Percentiles rank a stretch among this genome's conserved stretches.
Conservation (phyloP, 306 rosid genomes). For the Hippophae gyantsensis region DNA sequence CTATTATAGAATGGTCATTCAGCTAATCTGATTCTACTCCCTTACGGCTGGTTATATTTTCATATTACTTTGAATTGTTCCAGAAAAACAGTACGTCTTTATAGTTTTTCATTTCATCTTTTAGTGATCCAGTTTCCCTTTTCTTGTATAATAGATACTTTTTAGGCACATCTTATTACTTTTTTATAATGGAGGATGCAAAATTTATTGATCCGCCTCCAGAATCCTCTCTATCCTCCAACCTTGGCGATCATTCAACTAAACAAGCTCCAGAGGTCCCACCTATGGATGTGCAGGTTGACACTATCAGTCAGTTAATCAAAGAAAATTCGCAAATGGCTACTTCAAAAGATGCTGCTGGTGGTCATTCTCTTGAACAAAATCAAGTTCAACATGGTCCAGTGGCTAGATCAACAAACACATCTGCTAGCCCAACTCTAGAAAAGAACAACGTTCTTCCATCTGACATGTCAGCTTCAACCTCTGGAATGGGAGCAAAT, state of each 20-base stretch:
- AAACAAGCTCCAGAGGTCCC: conserved; percentile 22
- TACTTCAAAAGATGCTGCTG: conserved; percentile 23
- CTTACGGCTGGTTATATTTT: neutral
- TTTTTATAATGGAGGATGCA: conserved; percentile 52
- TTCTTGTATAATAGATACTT: conserved; percentile 23
- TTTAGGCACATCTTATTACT: conserved; percentile 20
- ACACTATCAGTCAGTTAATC: conserved; percentile 23
- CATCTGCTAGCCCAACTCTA: conserved; percentile 24
- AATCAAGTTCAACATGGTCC: conserved; percentile 21
- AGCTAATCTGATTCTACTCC: neutral
- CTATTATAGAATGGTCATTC: no score
- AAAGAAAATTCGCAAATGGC: conserved; percentile 16
- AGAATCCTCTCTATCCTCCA: conserved; percentile 23
- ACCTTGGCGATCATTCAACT: conserved; percentile 18
- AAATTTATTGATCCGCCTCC: conserved; percentile 32
- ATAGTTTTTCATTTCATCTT: conserved; percentile 8
- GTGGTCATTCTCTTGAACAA: conserved; percentile 26
- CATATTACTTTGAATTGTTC: neutral
- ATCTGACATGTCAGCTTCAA: no score
- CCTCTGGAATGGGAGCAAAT: no score
- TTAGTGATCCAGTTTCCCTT: conserved; percentile 6
- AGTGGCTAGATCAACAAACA: conserved; percentile 20
- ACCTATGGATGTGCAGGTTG: conserved; percentile 31
- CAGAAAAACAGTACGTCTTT: neutral
- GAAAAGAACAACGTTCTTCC: conserved; percentile 18